Conservation (phyloP, 2,329 filamentous ascomycete species). For the Zymoseptoria pseudotritici region DNA sequence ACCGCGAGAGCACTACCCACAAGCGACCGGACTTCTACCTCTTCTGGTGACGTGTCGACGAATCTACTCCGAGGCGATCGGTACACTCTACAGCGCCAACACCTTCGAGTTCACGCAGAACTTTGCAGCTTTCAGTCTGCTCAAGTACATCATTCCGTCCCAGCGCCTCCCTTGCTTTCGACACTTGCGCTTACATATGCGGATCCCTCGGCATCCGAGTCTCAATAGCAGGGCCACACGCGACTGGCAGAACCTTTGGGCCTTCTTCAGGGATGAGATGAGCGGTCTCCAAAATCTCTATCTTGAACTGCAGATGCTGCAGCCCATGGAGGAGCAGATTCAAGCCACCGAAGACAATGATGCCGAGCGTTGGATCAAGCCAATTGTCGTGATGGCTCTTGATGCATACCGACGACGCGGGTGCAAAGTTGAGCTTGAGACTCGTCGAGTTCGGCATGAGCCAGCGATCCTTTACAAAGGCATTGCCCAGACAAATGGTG, state of each 20-base stretch:
- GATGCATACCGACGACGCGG: constrained; percentile 20
- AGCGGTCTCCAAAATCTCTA: constrained; percentile 23
- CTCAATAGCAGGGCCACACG: constrained; percentile 23
- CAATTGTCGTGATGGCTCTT: constrained; percentile 26
- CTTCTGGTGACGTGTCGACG: constrained; percentile 26
- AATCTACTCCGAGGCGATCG: constrained; percentile 26
- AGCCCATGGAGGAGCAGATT: constrained; percentile 25
- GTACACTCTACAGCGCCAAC: constrained; percentile 26
- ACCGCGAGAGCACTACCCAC: constrained; percentile 12
- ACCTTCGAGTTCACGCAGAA: constrained; percentile 29
- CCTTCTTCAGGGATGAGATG: constrained; percentile 25
- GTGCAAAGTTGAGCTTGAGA: constrained; percentile 25
- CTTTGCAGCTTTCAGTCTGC: constrained; percentile 25
- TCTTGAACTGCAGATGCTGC: constrained; percentile 23
- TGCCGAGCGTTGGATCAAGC: constrained; percentile 22
- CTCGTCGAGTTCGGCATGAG: constrained; percentile 19
- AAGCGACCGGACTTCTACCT: constrained; percentile 22
- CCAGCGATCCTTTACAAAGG: constrained; percentile 15
- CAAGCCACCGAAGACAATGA: constrained; percentile 19
- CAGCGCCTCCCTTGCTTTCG: constrained; percentile 23
- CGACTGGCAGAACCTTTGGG: constrained; percentile 27
- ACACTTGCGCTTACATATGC: constrained; percentile 25
- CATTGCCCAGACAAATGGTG: constrained; percentile 1
- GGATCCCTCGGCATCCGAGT: constrained; percentile 26
- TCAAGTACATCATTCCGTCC: constrained; percentile 24